These are phyloP conservation scores for Luffa aegyptiaca DNA, from an alignment of 306 rosid genomes.

Conservation along the genomic window DNA sequence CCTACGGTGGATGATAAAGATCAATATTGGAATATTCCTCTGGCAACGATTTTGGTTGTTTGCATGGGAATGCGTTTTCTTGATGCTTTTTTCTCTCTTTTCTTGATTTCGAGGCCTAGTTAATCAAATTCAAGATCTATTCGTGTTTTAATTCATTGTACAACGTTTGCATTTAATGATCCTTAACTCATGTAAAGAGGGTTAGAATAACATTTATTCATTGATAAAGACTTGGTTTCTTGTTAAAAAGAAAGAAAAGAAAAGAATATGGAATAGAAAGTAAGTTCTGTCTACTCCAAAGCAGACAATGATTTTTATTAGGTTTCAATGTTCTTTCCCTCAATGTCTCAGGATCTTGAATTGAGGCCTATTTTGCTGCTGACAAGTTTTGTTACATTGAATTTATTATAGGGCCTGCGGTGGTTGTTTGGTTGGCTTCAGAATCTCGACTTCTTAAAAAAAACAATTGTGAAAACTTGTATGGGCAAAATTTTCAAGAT, in stretches of 20 bases:
- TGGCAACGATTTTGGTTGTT: background rate
- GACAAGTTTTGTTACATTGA: background rate
- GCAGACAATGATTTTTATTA: background rate
- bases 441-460: background rate
- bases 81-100: background rate
- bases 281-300: background rate
- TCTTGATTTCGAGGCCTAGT: background rate
- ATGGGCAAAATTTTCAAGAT: constrained; percentile 15
- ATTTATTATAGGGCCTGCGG: background rate
- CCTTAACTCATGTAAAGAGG: background rate
- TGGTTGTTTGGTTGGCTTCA: background rate
- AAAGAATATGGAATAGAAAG: background rate
- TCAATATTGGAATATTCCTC: background rate
- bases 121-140: background rate
- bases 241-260: background rate
- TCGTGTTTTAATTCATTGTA: background rate
- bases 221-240: background rate
- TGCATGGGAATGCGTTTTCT: background rate
- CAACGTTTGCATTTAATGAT: background rate
- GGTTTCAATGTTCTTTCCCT: background rate
- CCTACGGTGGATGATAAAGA: background rate
- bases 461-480: background rate
- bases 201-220: background rate
- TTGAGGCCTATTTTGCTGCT: background rate
- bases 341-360: background rate